phyloP scores from a whole-genome alignment of 2,329 filamentous ascomycete genomes.

The Fusarium kyushuense region DNA sequence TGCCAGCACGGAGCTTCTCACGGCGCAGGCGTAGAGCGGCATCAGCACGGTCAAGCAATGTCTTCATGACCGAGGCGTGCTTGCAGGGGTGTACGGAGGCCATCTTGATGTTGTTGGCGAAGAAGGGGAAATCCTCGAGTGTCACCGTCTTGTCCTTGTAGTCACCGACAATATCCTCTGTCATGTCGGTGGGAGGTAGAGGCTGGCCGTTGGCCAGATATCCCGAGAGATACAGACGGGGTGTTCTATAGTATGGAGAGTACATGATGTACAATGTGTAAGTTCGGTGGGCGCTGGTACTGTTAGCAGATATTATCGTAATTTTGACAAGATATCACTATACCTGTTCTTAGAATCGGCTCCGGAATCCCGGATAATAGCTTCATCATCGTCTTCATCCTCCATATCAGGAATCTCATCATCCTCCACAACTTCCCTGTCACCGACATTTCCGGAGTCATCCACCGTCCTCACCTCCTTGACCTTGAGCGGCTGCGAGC shows the following conservation, averaged over 20 bases:
- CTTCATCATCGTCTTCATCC: constrained; percentile 96
- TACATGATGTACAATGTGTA: constrained; percentile 99
- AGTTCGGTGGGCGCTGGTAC: constrained; percentile 80
- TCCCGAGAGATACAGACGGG: constrained; percentile 92
- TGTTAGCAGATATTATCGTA: not conserved
- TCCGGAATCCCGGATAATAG: constrained; percentile 85
- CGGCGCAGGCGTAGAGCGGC: constrained; percentile 89
- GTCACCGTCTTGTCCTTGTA: constrained; percentile 99
- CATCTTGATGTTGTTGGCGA: constrained; percentile 92
- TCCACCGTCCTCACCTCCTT: constrained; percentile 89
- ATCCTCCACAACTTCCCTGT: constrained; percentile 75
- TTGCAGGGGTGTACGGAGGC: constrained; percentile 97
- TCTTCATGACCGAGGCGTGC: constrained; percentile 98
- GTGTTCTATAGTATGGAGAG: constrained; percentile 95
- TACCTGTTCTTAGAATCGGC: constrained; percentile 62
- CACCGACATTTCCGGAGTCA: constrained; percentile 87
- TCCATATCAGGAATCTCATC: constrained; percentile 98
- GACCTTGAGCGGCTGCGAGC: constrained; percentile 80
- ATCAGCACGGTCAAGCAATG: constrained; percentile 93
- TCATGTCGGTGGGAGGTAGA: constrained; percentile 86
- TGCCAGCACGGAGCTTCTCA: constrained; percentile 77
- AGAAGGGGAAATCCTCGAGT: constrained; percentile 96
- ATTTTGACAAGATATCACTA: constrained; percentile 14
- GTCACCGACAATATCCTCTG: constrained; percentile 96
- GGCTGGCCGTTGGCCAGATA: constrained; percentile 85